Percentiles rank a stretch among this genome's conserved stretches.
phyloP scores from a whole-genome alignment of 2,329 filamentous ascomycete species.

The Aureobasidium vineae region DNA sequence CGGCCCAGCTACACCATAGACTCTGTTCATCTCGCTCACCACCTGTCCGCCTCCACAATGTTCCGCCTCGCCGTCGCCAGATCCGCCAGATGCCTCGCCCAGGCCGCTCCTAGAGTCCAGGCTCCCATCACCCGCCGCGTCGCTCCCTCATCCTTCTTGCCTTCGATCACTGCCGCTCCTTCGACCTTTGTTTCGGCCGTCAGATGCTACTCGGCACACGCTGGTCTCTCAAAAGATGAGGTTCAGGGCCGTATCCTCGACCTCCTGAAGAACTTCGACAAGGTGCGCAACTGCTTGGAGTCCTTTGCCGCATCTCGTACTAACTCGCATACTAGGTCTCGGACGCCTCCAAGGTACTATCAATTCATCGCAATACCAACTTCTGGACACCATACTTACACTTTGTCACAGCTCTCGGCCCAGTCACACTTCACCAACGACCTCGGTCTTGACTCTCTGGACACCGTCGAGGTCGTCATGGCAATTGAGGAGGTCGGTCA shows the following conservation, averaged over 20 bases:
- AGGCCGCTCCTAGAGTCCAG: conserved; percentile 44
- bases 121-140: conserved; percentile 58
- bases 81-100: conserved; percentile 59
- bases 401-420: conserved; percentile 69
- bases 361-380: background rate
- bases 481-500: conserved; percentile 88
- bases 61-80: conserved; percentile 85
- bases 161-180: conserved; percentile 60
- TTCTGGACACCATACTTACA: background rate
- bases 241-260: conserved; percentile 90
- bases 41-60: conserved; percentile 59
- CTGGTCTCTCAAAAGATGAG: conserved; percentile 75
- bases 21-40: background rate
- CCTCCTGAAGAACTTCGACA: conserved; percentile 94
- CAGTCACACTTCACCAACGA: conserved; percentile 91
- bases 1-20: background rate
- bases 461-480: conserved; percentile 99
- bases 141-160: conserved; percentile 59
- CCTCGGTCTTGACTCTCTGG: conserved; percentile 92
- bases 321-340: conserved; percentile 54
- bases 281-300: conserved; percentile 55
- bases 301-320: conserved; percentile 29
- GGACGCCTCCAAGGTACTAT: conserved; percentile 57
- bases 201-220: conserved; percentile 82
- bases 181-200: conserved; percentile 65